A percentile compares a stretch with the other conserved stretches of the same genome.
phyloP scores from a whole-genome alignment of 2,329 filamentous ascomycete species.

The Dendrostoma leiphaemia region DNA sequence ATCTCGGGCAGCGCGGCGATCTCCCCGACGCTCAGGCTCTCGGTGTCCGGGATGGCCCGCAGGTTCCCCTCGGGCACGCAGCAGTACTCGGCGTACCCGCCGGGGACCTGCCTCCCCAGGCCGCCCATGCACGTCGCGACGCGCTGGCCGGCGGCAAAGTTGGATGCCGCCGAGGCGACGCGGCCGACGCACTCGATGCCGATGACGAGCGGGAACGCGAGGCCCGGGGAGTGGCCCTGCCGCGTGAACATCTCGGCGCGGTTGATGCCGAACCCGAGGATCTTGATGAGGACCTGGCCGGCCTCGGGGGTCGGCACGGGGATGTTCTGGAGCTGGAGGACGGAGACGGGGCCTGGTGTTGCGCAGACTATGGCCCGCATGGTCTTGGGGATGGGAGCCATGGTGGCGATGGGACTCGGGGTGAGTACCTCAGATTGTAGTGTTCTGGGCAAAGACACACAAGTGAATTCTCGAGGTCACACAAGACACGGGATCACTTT shows the following conservation, averaged over 20 bases:
- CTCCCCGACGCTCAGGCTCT: slow-evolving; percentile 27
- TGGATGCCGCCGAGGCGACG: slow-evolving; percentile 28
- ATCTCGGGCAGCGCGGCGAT: slow-evolving; percentile 49
- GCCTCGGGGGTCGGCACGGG: slow-evolving; percentile 36
- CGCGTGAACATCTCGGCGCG: slow-evolving; percentile 44
- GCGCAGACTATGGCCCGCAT: slow-evolving; percentile 45
- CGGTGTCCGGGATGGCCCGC: slow-evolving; percentile 29
- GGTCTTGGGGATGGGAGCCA: slow-evolving; percentile 23
- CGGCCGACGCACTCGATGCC: slow-evolving; percentile 45
- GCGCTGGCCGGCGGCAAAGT: slow-evolving; percentile 36
- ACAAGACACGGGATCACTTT: no score
- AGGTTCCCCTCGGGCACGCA: slow-evolving; percentile 40
- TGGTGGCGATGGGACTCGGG: background rate
- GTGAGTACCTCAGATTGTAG: no score
- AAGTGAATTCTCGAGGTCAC: no score
- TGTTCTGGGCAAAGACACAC: no score
- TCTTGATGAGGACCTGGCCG: slow-evolving; percentile 38
- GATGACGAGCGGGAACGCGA: slow-evolving; percentile 41
- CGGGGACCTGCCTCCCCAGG: slow-evolving; percentile 44
- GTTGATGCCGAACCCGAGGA: slow-evolving; percentile 46
- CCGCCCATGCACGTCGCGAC: slow-evolving; percentile 49
- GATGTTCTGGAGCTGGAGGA: slow-evolving; percentile 35
- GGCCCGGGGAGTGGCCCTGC: slow-evolving; percentile 38
- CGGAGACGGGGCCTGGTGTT: slow-evolving; percentile 35
- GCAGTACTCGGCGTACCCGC: slow-evolving; percentile 48